Conservation (phyloP, 2,329 filamentous ascomycete genomes). For the Epichloe glyceriae region DNA sequence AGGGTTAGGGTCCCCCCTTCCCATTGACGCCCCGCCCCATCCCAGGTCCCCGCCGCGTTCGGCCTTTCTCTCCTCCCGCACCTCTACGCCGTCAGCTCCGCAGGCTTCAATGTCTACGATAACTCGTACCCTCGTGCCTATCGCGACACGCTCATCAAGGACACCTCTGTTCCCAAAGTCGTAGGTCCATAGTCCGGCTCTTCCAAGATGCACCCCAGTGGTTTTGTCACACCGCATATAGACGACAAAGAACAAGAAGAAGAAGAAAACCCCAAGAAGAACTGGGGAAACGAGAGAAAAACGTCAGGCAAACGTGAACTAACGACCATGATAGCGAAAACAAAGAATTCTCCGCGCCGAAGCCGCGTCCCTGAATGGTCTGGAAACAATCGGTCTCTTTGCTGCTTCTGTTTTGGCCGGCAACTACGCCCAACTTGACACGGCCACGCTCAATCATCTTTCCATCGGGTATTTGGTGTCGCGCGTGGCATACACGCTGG, state of each 20-base stretch:
- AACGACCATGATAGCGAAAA: constrained; percentile 26
- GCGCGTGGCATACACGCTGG: constrained; percentile 27
- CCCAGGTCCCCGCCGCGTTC: constrained; percentile 24
- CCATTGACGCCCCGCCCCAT: no score
- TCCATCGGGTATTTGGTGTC: constrained; percentile 25
- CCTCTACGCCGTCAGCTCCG: constrained; percentile 1
- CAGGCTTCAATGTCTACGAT: constrained; percentile 22
- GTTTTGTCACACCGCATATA: neutral
- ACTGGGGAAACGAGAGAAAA: neutral
- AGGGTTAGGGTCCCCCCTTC: no score
- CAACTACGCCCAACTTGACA: constrained; percentile 27
- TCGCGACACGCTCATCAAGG: constrained; percentile 17
- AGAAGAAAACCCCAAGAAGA: neutral
- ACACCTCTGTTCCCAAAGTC: constrained; percentile 17
- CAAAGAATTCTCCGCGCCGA: constrained; percentile 41
- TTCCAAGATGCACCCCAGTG: no score
- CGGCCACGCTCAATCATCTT: constrained; percentile 25
- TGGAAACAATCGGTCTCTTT: constrained; percentile 32
- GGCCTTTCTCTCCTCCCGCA: constrained; percentile 4
- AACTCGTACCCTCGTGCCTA: constrained; percentile 25
- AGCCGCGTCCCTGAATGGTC: constrained; percentile 31
- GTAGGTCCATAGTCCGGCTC: constrained; percentile 8
- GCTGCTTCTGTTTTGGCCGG: constrained; percentile 31
- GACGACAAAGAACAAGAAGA: no score
- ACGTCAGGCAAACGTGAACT: neutral